Evolutionary conservation across 176 grass and related monocot species (phyloP).

Genomic region (Oryza punctata): DNA sequence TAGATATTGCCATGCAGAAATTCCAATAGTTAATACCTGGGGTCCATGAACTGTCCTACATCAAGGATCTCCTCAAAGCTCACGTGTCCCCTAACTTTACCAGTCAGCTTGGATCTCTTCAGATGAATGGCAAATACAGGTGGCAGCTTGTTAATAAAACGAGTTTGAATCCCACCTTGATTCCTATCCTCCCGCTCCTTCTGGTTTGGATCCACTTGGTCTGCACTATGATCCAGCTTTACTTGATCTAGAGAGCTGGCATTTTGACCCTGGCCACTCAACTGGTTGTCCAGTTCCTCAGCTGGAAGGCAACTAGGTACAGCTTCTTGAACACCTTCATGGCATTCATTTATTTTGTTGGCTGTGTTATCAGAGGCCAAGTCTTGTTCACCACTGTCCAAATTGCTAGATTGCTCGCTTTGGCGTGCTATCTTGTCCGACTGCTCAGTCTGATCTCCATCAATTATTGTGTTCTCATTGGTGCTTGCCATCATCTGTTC

Average conservation of each 20-base stretch:
- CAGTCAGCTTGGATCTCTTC: slow-evolving; percentile 47
- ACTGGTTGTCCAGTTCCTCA: slow-evolving; percentile 19
- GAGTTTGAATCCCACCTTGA: slow-evolving; percentile 39
- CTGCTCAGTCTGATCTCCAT: slow-evolving; percentile 13
- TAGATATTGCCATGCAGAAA: background rate
- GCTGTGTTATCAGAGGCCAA: slow-evolving; percentile 25
- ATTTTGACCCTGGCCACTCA: slow-evolving; percentile 1
- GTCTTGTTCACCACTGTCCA: slow-evolving; percentile 4
- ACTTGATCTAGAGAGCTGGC: slow-evolving; percentile 3
- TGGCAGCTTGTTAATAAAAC: slow-evolving; percentile 51
- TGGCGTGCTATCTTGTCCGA: slow-evolving; percentile 25
- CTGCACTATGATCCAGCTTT: slow-evolving; percentile 11
- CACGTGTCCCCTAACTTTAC: slow-evolving; percentile 60
- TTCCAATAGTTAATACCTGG: slow-evolving; percentile 54
- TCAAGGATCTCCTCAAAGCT: slow-evolving; percentile 70
- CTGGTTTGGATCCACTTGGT: slow-evolving; percentile 14
- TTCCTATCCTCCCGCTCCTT: slow-evolving; percentile 36
- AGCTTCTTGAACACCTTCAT: slow-evolving; percentile 36
- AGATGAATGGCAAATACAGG: slow-evolving; percentile 63
- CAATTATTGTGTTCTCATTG: background rate
- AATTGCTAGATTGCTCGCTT: slow-evolving; percentile 27
- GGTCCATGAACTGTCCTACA: slow-evolving; percentile 57
- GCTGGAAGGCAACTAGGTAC: slow-evolving; percentile 21
- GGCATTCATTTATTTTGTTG: slow-evolving; percentile 24
- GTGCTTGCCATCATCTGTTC: background rate